Evolutionary conservation across 2,329 filamentous ascomycete species (phyloP).

Genomic region (Aspergillus transmontanensis): DNA sequence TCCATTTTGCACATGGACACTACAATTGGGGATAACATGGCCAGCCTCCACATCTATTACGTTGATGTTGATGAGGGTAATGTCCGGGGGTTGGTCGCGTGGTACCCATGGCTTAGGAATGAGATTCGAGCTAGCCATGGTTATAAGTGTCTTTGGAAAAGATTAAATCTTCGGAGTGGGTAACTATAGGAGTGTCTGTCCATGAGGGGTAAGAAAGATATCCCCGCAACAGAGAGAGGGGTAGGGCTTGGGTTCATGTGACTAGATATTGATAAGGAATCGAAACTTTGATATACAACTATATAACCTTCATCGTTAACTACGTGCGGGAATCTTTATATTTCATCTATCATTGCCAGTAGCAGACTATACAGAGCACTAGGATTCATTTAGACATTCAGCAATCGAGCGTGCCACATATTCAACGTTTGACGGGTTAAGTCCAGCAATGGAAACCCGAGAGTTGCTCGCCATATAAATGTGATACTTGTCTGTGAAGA

Average conservation of each 20-base stretch:
- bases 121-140: background rate
- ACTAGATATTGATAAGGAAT: background rate
- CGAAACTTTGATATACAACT: no score
- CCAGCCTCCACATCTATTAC: conserved; percentile 47
- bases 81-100: conserved; percentile 16
- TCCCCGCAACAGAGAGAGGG: background rate
- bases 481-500: conserved; percentile 41
- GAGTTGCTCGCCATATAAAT: conserved; percentile 73
- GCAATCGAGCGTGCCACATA: conserved; percentile 32
- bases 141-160: no score
- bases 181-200: background rate
- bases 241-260: background rate
- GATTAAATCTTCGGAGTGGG: background rate
- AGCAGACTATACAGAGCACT: background rate
- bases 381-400: conserved; percentile 17
- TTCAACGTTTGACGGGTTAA: conserved; percentile 62
- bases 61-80: conserved; percentile 48
- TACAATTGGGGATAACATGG: conserved; percentile 28
- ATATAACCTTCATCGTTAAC: no score
- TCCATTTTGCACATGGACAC: conserved; percentile 41
- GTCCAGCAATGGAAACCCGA: conserved; percentile 89
- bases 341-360: background rate
- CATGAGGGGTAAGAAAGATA: background rate
- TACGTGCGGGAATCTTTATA: background rate
- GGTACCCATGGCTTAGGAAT: background rate